A percentile compares a stretch with the other conserved stretches of the same genome.
Evolutionary conservation across 1,284 basidiomycete genomes (phyloP).

Genomic region (Erythrobasidium hasegawianum): DNA sequence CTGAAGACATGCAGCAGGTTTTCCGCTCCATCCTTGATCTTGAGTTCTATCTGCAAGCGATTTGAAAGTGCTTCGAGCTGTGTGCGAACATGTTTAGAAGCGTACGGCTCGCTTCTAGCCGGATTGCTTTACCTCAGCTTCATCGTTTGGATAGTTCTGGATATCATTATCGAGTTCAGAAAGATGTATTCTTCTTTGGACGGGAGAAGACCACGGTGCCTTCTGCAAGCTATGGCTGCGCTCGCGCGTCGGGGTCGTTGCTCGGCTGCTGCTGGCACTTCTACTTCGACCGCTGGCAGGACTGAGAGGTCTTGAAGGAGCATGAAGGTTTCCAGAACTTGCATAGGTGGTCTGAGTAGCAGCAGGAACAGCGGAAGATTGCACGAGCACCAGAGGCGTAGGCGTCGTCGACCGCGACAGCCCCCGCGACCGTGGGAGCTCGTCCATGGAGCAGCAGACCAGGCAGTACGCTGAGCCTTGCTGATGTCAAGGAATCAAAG

Average conservation of each 20-base stretch:
- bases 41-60: conserved; percentile 65
- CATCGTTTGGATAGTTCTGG: conserved; percentile 30
- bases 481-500: too few relatives aligned
- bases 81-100: not conserved
- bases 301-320: not conserved
- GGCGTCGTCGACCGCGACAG: conserved; percentile 31
- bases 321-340: not conserved
- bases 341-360: not conserved
- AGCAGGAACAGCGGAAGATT: not conserved
- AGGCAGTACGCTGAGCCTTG: too few relatives aligned
- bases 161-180: not conserved
- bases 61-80: conserved; percentile 65
- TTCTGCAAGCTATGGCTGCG: not conserved
- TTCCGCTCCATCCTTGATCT: conserved; percentile 80
- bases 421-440: too few relatives aligned
- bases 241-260: not conserved
- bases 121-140: conserved; percentile 25
- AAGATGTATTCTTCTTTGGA: too few relatives aligned
- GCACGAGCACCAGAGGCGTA: conserved; percentile 30
- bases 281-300: too few relatives aligned
- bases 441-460: too few relatives aligned
- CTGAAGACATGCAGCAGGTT: conserved; percentile 65
- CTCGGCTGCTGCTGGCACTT: conserved; percentile 10
- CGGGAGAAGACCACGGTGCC: too few relatives aligned
- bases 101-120: not conserved